These are phyloP conservation scores for Dryas integrifolia DNA, from an alignment of 331 rosid genomes.

Conservation along the genomic window DNA sequence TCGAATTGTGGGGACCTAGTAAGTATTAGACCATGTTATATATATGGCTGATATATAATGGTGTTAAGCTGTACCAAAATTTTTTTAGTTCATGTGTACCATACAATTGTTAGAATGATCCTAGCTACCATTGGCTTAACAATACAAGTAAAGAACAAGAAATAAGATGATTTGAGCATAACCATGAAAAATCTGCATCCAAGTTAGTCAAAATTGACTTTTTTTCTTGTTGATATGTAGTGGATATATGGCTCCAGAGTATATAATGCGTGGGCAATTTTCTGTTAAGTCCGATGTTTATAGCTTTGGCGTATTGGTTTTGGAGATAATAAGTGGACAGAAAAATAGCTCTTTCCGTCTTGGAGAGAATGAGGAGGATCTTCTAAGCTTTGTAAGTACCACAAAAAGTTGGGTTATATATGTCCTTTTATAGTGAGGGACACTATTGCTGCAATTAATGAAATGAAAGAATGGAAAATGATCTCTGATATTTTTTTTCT, in stretches of 20 bases:
- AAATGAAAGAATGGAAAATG: neutral
- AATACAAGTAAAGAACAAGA: neutral
- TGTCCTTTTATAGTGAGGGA: too few species aligned
- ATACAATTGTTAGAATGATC: too few species aligned
- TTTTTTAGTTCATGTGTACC: too few species aligned
- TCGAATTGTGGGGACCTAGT: conserved; percentile 47
- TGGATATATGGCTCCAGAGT: conserved; percentile 49
- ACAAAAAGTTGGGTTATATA: too few species aligned
- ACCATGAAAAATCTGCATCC: neutral
- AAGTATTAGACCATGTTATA: conserved; percentile 13
- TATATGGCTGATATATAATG: neutral
- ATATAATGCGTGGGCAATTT: conserved; percentile 45
- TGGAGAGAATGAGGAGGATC: conserved; percentile 26
- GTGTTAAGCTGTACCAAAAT: too few species aligned
- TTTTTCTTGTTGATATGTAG: conserved; percentile 11
- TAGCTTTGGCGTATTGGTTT: conserved; percentile 22
- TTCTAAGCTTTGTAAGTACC: conserved; percentile 28
- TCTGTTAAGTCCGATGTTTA: conserved; percentile 46
- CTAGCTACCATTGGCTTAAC: too few species aligned
- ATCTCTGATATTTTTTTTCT: neutral
- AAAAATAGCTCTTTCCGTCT: conserved; percentile 34
- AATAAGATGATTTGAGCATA: neutral
- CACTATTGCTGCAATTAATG: neutral
- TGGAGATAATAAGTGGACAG: conserved; percentile 12
- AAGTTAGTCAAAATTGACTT: neutral